Conservation (phyloP, 75 land plant genomes). For the Isoetes taiwanensis region DNA sequence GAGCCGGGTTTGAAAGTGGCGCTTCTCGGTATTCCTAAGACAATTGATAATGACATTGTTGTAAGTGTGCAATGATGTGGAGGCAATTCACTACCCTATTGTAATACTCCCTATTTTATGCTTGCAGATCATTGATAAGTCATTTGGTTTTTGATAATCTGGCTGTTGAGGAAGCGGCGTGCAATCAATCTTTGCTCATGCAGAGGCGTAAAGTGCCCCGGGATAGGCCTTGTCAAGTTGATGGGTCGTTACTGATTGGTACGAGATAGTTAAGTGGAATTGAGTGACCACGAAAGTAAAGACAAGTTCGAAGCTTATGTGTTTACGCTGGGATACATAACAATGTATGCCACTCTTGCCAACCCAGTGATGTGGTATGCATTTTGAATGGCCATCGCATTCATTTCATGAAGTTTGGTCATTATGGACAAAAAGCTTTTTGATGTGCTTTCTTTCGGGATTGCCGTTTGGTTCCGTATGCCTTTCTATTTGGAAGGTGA, state of each 20-base stretch:
- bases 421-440: no score
- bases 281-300: no score
- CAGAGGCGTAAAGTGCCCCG: constrained; percentile 87
- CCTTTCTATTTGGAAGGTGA: constrained; percentile 70
- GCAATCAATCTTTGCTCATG: constrained; percentile 97
- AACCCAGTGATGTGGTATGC: constrained; percentile 93
- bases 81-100: background rate
- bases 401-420: no score
- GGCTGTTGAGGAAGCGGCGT: constrained; percentile 94
- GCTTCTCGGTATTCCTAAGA: constrained; percentile 67
- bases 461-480: constrained; percentile 78
- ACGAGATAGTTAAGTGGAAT: no score
- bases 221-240: constrained; percentile 83
- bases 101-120: background rate
- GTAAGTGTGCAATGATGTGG: constrained; percentile 15
- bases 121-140: constrained; percentile 78
- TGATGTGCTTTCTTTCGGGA: no score
- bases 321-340: constrained; percentile 82
- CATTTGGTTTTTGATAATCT: constrained; percentile 97
- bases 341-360: constrained; percentile 92
- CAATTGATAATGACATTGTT: constrained; percentile 73
- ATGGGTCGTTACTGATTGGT: constrained; percentile 93
- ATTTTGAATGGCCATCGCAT: no score
- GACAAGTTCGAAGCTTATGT: no score
- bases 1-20: constrained; percentile 54